A percentile compares a stretch with the other conserved stretches of the same genome.
phyloP scores from a whole-genome alignment of 164 flowering plant genomes.

The Vitis rupestris region DNA sequence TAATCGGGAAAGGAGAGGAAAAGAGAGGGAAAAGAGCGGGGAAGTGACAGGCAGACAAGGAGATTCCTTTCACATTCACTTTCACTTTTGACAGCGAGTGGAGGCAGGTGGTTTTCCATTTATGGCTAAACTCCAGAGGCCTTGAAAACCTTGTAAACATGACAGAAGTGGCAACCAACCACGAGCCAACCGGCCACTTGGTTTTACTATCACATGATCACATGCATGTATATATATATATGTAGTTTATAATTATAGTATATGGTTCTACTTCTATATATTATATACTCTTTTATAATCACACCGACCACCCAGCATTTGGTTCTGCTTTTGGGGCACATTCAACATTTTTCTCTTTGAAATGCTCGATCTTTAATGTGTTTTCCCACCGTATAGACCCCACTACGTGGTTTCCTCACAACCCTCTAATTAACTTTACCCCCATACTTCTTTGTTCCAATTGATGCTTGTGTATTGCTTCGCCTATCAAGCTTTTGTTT shows the following conservation, averaged over 20 bases:
- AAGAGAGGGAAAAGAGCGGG: no score
- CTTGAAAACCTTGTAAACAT: constrained; percentile 19
- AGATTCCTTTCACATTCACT: constrained; percentile 13
- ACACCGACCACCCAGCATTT: constrained; percentile 23
- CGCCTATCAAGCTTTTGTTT: no score
- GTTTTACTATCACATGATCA: no score
- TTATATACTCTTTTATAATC: not conserved
- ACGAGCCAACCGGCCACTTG: constrained; percentile 1
- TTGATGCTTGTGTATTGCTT: no score
- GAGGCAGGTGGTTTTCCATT: constrained; percentile 22
- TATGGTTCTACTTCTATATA: no score
- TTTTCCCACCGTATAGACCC: no score
- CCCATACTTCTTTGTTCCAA: no score
- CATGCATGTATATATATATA: no score
- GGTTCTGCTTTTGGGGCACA: constrained; percentile 27
- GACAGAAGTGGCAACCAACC: constrained; percentile 23
- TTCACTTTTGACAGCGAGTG: no score
- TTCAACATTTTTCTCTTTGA: constrained; percentile 8
- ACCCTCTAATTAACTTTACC: no score
- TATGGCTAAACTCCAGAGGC: constrained; percentile 16
- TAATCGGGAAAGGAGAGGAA: no score
- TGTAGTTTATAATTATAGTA: not conserved
- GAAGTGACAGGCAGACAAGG: not conserved
- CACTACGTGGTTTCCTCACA: no score
- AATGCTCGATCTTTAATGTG: constrained; percentile 9